Evolutionary conservation across 23 red algal genomes (phyloP).

Genomic region (Agarophyton chilense): DNA sequence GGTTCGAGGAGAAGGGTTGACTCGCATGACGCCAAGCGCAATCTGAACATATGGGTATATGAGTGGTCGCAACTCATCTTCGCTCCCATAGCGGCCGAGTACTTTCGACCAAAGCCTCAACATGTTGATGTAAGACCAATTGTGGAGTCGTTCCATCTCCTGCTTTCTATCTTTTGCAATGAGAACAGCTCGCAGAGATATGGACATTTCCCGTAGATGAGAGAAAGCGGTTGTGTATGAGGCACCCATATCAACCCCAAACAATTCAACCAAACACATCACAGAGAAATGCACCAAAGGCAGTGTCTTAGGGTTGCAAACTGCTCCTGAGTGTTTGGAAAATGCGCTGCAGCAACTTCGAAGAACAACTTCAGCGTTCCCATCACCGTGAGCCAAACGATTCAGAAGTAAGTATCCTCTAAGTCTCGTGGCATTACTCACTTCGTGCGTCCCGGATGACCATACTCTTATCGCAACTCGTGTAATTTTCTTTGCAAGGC

Average conservation of each 20-base stretch:
- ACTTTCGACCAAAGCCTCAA: constrained; percentile 72
- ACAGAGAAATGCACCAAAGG: constrained; percentile 57
- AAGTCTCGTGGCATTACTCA: constrained; percentile 58
- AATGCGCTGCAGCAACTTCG: constrained; percentile 50
- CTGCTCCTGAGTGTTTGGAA: constrained; percentile 12
- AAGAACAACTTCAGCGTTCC: constrained; percentile 51
- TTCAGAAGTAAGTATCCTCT: constrained; percentile 63
- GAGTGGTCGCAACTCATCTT: constrained; percentile 69
- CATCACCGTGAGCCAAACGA: constrained; percentile 40
- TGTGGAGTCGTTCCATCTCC: constrained; percentile 60
- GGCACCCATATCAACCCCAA: constrained; percentile 74
- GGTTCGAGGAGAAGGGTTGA: constrained; percentile 52
- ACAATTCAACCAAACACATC: constrained; percentile 72
- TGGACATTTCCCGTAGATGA: constrained; percentile 69
- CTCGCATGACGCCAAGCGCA: constrained; percentile 57
- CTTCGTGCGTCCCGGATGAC: constrained; percentile 41
- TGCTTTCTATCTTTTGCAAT: constrained; percentile 49
- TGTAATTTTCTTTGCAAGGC: constrained; percentile 20
- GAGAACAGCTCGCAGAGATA: constrained; percentile 67
- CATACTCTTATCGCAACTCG: constrained; percentile 51
- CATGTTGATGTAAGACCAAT: constrained; percentile 79
- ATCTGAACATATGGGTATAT: constrained; percentile 87
- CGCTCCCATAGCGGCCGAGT: constrained; percentile 45
- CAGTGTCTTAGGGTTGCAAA: constrained; percentile 54
- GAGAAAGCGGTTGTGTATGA: constrained; percentile 76